Conservation (phyloP, 345 rosid genomes). For the Pelargonium nanum region DNA sequence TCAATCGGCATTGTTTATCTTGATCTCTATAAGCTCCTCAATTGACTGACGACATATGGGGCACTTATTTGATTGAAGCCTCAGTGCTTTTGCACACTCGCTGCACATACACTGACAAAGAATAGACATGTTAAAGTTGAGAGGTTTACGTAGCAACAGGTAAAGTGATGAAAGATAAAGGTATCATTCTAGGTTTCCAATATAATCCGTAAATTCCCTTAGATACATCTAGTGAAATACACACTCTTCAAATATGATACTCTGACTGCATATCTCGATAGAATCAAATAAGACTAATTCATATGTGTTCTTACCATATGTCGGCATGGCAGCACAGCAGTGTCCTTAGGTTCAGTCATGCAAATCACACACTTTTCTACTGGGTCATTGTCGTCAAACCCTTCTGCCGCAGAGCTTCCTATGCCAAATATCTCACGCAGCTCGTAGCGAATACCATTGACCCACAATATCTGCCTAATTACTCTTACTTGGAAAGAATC, state of each 20-base stretch:
- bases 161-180: too few relatives aligned
- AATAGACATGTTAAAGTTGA: too few relatives aligned
- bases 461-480: conserved; percentile 68
- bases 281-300: too few relatives aligned
- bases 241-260: too few relatives aligned
- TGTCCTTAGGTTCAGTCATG: conserved; percentile 87
- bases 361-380: conserved; percentile 89
- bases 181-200: too few relatives aligned
- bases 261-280: too few relatives aligned
- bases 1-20: conserved; percentile 45
- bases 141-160: too few relatives aligned
- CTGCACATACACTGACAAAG: conserved; percentile 84
- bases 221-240: too few relatives aligned
- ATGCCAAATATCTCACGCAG: conserved; percentile 69
- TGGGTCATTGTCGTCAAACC: conserved; percentile 41
- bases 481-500: conserved; percentile 58
- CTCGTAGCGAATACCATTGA: conserved; percentile 69
- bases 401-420: conserved; percentile 45
- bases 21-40: conserved; percentile 67
- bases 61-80: conserved; percentile 74
- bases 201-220: too few relatives aligned
- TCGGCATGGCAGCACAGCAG: conserved; percentile 78
- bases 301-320: conserved; percentile 72
- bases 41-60: conserved; percentile 89
- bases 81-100: conserved; percentile 68